Evolutionary conservation across 2,329 filamentous ascomycete genomes (phyloP), one percentile per base, ranked within the genome.

Genomic region (Microcera coccophila): DNA sequence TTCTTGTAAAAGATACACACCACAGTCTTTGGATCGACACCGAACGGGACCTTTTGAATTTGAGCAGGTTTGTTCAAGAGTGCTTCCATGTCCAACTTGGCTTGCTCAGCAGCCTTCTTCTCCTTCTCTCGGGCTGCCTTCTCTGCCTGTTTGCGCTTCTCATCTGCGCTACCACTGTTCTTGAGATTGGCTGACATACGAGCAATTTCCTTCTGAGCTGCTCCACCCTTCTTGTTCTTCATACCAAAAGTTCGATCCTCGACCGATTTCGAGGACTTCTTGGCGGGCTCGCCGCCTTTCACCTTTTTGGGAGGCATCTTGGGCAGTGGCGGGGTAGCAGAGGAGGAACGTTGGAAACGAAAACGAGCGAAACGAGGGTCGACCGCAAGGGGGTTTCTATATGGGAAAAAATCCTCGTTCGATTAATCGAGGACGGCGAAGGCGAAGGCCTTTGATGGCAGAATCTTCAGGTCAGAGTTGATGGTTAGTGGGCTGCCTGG

Each of bases 161-260:
- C 85, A 44, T 96, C 91, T 17, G 88, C 81, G n/a, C 78, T 85
- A 48, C 89, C 88, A 57, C 85, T 83, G 43, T 79, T 76, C 54
- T 85, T 82, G 39, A 83, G 78, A 59, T 90, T 85, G 36, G 83
- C 78, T 55, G 83, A 73, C 65, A 98, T 80, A 60, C 90, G 87
- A 45, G 87, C 84, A 63, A 98, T 97, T 57, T 90, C 82, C 69
- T 84, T 95, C 71, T 97, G 88, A 42, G 90, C 91, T 39, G 81
- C 84, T 44, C 82, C 85, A 56, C 93, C 93, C 77, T 96, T 98
- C 76, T 98, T 98, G 65, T 98, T 98, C 74, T 98, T 98, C 93
- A 98, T 97, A 59, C 93, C 93, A 76, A 98, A 98, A 37, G 93
- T 95, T 73, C 91, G 93, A 75, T 98, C 93, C 50, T 93, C 89